phyloP scores from a whole-genome alignment of 2,329 filamentous ascomycete genomes.

The Chrysosporium keratinophilum region DNA sequence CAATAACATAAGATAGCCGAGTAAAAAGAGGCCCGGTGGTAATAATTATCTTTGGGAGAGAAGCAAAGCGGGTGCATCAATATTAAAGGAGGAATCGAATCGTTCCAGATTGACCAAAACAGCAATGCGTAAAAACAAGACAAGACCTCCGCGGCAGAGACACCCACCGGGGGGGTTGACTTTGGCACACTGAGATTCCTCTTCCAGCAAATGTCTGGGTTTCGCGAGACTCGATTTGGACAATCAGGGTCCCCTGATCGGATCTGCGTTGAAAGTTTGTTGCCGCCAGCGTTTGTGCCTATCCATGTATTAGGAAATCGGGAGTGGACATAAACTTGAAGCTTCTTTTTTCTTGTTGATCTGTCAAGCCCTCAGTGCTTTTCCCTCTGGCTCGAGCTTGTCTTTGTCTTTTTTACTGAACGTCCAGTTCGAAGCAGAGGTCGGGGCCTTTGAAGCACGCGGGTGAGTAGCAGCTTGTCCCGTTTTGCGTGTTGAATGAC shows the following conservation, averaged over 20 bases:
- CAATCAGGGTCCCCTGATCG: conserved; percentile 5
- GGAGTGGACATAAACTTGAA: not conserved
- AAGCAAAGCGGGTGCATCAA: conserved; percentile 9
- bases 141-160: conserved; percentile 2
- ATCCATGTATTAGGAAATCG: conserved; percentile 4
- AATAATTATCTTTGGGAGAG: not conserved
- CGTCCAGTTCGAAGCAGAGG: too few relatives aligned
- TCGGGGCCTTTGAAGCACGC: too few relatives aligned
- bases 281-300: conserved; percentile 12
- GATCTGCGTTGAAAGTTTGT: conserved; percentile 10
- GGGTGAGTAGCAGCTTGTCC: not conserved
- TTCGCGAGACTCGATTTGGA: conserved; percentile 11
- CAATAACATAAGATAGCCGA: conserved; percentile 3
- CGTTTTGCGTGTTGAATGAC: not conserved
- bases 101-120: conserved; percentile 8
- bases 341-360: not conserved
- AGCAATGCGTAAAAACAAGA: not conserved
- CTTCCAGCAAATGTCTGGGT: conserved; percentile 2
- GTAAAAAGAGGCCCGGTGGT: not conserved
- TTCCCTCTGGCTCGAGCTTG: not conserved
- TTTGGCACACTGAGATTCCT: not conserved
- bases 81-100: conserved; percentile 9
- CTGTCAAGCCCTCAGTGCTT: not conserved
- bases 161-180: not conserved
- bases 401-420: not conserved